These are phyloP conservation scores for Daldinia concentrica DNA, from an alignment of 495 filamentous ascomycete genomes.

Conservation along the genomic window DNA sequence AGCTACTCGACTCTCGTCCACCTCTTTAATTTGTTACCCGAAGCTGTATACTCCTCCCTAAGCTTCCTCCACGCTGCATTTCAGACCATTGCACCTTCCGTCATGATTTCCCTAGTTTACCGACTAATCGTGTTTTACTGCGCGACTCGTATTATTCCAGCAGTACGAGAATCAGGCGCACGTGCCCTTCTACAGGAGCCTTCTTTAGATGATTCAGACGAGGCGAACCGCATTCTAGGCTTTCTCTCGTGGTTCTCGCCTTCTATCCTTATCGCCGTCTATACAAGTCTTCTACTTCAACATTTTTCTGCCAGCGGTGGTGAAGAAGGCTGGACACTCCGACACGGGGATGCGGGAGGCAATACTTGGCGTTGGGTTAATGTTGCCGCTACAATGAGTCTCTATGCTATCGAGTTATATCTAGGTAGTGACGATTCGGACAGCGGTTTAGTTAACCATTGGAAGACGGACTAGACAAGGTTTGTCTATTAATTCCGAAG, in stretches of 20 bases:
- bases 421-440: constrained; percentile 81
- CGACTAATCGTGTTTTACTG: constrained; percentile 94
- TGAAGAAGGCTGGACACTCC: constrained; percentile 85
- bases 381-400: constrained; percentile 80
- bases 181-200: constrained; percentile 83
- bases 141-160: constrained; percentile 94
- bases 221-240: constrained; percentile 77
- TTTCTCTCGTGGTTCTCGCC: constrained; percentile 92
- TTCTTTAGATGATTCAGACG: constrained; percentile 83
- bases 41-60: constrained; percentile 82
- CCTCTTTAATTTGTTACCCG: constrained; percentile 82
- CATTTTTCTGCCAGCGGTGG: constrained; percentile 79
- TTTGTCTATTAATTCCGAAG: constrained; percentile 4
- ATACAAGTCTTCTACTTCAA: constrained; percentile 95
- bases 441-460: constrained; percentile 76
- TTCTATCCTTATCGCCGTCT: constrained; percentile 90
- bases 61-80: constrained; percentile 89
- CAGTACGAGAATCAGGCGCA: constrained; percentile 85
- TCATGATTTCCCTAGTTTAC: constrained; percentile 92
- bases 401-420: constrained; percentile 90
- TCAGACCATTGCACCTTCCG: constrained; percentile 91
- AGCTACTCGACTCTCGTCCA: constrained; percentile 92
- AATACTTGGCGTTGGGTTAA: constrained; percentile 96
- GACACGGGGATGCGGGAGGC: constrained; percentile 79
- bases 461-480: constrained; percentile 83